Evolutionary conservation across 1,284 basidiomycete genomes (phyloP), one percentile per base, ranked within the genome.

Genomic region (Rhodotorula sp.): DNA sequence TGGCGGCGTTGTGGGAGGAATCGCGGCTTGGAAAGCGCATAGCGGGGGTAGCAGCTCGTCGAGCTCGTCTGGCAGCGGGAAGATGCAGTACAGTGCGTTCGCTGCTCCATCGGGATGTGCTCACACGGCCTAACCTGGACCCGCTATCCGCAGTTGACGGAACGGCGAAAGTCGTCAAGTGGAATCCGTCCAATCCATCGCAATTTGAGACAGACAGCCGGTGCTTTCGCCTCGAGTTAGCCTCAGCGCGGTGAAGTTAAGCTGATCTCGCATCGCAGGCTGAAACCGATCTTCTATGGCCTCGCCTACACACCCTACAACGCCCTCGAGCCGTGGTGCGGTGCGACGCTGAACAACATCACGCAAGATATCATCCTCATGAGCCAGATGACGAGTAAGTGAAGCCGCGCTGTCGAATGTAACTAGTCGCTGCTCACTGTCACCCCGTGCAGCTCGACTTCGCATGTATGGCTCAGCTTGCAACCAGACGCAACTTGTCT

Each of bases 281-380:
- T 92, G 57, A 83, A 87, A 74, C 84, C 87, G 67, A 83, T 84
- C 19, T 89, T 89, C 81, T 91, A 83, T 76, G 89, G 86, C 44
- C 77, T 91, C n/a, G 88, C 89, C 0, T 91, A 91, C 79, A 88
- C 88, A 0, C 89, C 89, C 1, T 81, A 82, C 54, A 61, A 62
- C 29, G 66, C 46, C 13, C 62, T 67, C 51, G 66, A 68, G 46
- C 61, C 55, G 24, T 66, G 46, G 2, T 81, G 81, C 62, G 81
- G 81, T 1, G 78, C 77, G 8, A 78, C 75, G 0, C 77, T 78
- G 44, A 71, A 72, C 22, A 75, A 78, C 24, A 80, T 82, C 2
- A 81, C 79, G 2, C 76, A 78, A 48, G 81, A 82, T 60, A 75
- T 82, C 19, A 77, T 79, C 60, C 66, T 81, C 5, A 64, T 82